Percentiles rank a stretch among this genome's conserved stretches.
phyloP scores from a whole-genome alignment of 2,329 filamentous ascomycete genomes.

The Exophiala oligosperma region DNA sequence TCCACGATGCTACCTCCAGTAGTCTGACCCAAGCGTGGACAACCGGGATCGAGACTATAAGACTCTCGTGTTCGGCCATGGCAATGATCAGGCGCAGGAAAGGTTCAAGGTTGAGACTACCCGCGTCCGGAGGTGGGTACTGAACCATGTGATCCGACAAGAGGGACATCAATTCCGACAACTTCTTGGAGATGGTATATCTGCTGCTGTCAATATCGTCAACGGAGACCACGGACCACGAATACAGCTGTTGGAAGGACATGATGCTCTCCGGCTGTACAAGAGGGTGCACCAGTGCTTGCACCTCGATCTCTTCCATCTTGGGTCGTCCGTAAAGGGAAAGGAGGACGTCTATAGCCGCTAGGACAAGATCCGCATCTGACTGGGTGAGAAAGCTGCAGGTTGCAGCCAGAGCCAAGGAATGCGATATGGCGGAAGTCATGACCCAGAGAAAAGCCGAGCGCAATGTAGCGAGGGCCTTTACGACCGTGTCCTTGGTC shows the following conservation, averaged over 20 bases:
- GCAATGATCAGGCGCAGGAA: constrained; percentile 78
- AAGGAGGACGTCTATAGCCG: constrained; percentile 79
- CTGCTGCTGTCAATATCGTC: constrained; percentile 87
- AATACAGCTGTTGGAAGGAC: constrained; percentile 71
- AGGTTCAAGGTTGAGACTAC: constrained; percentile 65
- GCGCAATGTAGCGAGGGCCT: constrained; percentile 73
- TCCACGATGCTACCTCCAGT: constrained; percentile 69
- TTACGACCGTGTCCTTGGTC: constrained; percentile 69
- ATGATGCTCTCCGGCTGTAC: constrained; percentile 71
- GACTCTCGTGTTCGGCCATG: constrained; percentile 79
- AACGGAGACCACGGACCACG: constrained; percentile 76
- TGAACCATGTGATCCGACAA: constrained; percentile 81
- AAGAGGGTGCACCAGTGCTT: constrained; percentile 74
- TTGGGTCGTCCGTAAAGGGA: constrained; percentile 74
- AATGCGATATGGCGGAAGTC: constrained; percentile 73
- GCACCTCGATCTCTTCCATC: constrained; percentile 75
- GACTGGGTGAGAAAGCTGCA: constrained; percentile 69
- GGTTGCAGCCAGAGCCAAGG: constrained; percentile 68
- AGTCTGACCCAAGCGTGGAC: constrained; percentile 87
- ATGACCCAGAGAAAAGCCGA: constrained; percentile 86
- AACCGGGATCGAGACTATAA: constrained; percentile 90
- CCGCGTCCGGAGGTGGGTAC: constrained; percentile 67
- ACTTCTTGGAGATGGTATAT: constrained; percentile 89
- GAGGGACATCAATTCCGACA: constrained; percentile 88
- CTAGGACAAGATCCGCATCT: constrained; percentile 72